phyloP scores from a whole-genome alignment of 768 basidiomycete genomes.

The Phaeotremella skinneri region DNA sequence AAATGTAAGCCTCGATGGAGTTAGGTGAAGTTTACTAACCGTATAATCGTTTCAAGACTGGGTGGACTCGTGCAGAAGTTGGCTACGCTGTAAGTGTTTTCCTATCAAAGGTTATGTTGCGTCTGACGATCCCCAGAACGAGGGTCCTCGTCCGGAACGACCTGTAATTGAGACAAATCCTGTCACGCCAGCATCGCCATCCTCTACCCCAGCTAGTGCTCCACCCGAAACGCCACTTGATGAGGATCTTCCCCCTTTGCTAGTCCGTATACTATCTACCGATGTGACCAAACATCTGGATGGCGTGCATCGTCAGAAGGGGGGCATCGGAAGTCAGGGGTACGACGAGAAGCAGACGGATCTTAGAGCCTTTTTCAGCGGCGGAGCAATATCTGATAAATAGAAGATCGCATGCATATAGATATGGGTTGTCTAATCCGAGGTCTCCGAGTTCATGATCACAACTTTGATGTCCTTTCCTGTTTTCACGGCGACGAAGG shows the following conservation, averaged over 20 bases:
- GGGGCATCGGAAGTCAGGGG: slow-evolving; percentile 69
- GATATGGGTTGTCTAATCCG: not conserved
- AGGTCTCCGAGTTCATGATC: slow-evolving; percentile 4
- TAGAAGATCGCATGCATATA: not conserved
- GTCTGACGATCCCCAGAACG: not conserved
- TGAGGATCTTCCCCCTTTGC: slow-evolving; percentile 12
- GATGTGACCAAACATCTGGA: slow-evolving; percentile 52
- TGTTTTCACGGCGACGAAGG: not conserved
- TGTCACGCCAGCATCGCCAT: slow-evolving; percentile 28
- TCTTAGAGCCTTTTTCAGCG: slow-evolving; percentile 78
- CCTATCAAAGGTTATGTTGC: not conserved
- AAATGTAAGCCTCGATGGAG: slow-evolving; percentile 30
- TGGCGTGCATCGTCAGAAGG: slow-evolving; percentile 62
- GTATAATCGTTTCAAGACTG: slow-evolving; percentile 39
- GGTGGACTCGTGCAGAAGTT: slow-evolving; percentile 47
- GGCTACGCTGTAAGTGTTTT: slow-evolving; percentile 38
- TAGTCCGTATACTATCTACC: slow-evolving; percentile 42
- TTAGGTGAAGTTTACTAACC: not conserved
- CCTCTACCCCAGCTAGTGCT: slow-evolving; percentile 25
- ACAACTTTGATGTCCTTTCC: slow-evolving; percentile 4
- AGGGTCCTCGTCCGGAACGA: slow-evolving; percentile 8
- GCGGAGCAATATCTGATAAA: slow-evolving; percentile 53
- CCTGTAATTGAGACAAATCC: slow-evolving; percentile 26
- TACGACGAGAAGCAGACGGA: slow-evolving; percentile 73
- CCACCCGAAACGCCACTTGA: slow-evolving; percentile 19